phyloP scores from a whole-genome alignment of 2,329 filamentous ascomycete species.

The Pyrenophora seminiperda region DNA sequence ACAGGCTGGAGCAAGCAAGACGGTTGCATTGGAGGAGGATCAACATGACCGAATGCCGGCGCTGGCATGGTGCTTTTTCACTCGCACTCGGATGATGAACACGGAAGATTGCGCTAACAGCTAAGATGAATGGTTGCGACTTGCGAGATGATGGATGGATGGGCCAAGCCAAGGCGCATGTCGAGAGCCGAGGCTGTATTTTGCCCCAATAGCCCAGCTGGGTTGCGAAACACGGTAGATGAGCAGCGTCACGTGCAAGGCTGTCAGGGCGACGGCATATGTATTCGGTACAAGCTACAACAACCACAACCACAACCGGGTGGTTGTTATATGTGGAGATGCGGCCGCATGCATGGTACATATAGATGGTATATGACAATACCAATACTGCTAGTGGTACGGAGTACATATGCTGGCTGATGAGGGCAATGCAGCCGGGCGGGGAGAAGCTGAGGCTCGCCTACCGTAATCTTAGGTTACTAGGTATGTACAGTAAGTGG shows the following conservation, averaged over 20 bases:
- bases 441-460: constrained; percentile 18
- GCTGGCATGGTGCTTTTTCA: constrained; percentile 32
- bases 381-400: too few relatives aligned
- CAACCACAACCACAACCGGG: neutral
- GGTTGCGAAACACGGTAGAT: constrained; percentile 29
- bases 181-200: constrained; percentile 33
- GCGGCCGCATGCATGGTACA: too few relatives aligned
- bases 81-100: constrained; percentile 20
- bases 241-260: too few relatives aligned
- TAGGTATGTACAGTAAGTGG: too few relatives aligned
- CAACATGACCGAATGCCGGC: constrained; percentile 25
- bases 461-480: constrained; percentile 10
- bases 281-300: too few relatives aligned
- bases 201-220: constrained; percentile 14
- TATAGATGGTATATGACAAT: too few relatives aligned
- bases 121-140: constrained; percentile 28
- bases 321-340: constrained; percentile 10
- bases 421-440: constrained; percentile 18
- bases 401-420: too few relatives aligned
- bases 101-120: constrained; percentile 37
- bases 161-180: constrained; percentile 35
- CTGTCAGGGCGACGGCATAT: too few relatives aligned
- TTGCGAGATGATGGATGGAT: constrained; percentile 30
- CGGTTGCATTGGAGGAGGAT: constrained; percentile 18
- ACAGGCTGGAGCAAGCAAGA: constrained; percentile 17